Percentiles rank a stretch among this genome's conserved stretches.
Evolutionary conservation across 73 alveolate genomes (phyloP).

Genomic region (Stentor coeruleus): DNA sequence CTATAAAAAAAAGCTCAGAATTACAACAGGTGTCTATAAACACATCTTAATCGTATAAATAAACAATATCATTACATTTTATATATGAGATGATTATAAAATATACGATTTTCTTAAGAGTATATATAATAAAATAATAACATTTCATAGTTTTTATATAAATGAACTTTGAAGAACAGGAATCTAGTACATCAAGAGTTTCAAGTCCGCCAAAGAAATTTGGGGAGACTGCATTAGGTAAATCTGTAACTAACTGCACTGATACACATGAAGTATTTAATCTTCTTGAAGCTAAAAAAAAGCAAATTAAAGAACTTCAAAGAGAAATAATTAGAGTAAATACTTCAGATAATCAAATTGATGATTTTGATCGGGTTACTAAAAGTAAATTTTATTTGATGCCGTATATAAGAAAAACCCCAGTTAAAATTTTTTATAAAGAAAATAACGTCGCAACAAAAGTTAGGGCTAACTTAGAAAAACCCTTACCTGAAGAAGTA

Average conservation of each 20-base stretch:
- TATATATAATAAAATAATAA: no score
- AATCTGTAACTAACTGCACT: background rate
- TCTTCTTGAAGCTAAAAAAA: no score
- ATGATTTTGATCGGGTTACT: background rate
- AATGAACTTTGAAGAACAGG: background rate
- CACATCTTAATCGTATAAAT: no score
- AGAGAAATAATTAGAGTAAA: background rate
- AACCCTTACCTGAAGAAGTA: background rate
- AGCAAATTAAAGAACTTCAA: background rate
- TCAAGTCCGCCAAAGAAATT: background rate
- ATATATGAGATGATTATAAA: no score
- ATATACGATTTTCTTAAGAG: no score
- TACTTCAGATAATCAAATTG: background rate
- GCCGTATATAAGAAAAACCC: background rate
- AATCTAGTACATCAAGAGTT: background rate
- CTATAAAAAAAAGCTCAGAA: no score
- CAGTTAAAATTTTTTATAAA: background rate
- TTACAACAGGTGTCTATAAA: no score
- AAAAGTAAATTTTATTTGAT: background rate
- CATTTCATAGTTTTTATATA: no score
- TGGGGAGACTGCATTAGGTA: background rate
- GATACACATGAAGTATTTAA: background rate
- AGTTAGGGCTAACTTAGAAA: background rate
- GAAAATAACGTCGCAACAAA: background rate
- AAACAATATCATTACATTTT: no score